Evolutionary conservation across 2,329 filamentous ascomycete genomes (phyloP).

Genomic region (Aspergillus ustus): DNA sequence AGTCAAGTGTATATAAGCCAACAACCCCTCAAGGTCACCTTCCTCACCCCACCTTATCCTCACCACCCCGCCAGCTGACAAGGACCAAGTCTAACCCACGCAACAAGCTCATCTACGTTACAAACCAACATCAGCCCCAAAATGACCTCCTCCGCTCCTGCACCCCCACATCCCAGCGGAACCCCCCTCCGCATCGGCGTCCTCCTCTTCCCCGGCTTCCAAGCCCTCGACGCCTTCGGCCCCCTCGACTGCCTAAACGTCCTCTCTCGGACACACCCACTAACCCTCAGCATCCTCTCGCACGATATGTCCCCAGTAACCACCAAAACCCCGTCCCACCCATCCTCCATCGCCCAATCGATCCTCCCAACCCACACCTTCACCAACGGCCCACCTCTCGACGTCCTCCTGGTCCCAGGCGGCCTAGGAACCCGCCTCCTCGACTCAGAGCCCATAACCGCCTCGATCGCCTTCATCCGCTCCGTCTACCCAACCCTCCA

Average conservation of each 20-base stretch:
- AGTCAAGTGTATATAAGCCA: neutral
- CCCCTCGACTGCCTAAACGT: constrained; percentile 53
- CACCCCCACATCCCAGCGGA: neutral
- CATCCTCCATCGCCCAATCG: constrained; percentile 34
- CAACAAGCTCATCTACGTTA: neutral
- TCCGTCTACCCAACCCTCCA: constrained; percentile 54
- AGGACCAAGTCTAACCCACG: no score
- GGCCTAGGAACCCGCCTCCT: constrained; percentile 54
- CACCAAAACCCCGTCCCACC: constrained; percentile 32
- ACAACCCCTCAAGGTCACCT: neutral
- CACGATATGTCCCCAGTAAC: constrained; percentile 38
- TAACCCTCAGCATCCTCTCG: constrained; percentile 37
- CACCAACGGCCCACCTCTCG: constrained; percentile 54
- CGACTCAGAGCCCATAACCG: constrained; percentile 34
- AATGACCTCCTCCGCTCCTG: neutral
- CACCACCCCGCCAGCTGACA: neutral
- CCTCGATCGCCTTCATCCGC: constrained; percentile 52
- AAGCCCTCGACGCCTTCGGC: constrained; percentile 50
- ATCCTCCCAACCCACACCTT: constrained; percentile 62
- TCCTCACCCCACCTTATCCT: neutral
- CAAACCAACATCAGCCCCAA: neutral
- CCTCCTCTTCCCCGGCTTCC: constrained; percentile 47
- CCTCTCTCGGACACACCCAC: constrained; percentile 27
- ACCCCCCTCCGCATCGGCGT: constrained; percentile 4
- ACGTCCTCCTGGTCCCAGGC: constrained; percentile 70